phyloP scores from a whole-genome alignment of 208 protist genomes.

The Crithidia sp. region DNA sequence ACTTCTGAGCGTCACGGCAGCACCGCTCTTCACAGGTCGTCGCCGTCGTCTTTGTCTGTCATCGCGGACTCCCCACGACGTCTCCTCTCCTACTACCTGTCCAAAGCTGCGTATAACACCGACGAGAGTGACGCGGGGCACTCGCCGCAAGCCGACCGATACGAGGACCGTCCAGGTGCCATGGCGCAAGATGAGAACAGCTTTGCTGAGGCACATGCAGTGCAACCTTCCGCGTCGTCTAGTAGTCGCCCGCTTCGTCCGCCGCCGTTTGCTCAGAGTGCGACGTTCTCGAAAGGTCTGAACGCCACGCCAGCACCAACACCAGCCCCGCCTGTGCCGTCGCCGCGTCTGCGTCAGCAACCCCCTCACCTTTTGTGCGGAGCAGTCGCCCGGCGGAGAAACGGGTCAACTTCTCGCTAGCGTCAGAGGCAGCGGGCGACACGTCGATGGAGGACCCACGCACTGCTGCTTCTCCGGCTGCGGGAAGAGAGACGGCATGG shows the following conservation, averaged over 20 bases:
- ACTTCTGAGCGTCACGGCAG: not conserved
- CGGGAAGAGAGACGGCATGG: too few relatives aligned
- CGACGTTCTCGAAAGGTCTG: not conserved
- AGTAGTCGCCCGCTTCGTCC: not conserved
- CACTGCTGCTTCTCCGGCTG: too few relatives aligned
- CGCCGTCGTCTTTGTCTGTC: conserved; percentile 1
- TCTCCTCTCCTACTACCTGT: conserved; percentile 36
- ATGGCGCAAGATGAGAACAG: not conserved
- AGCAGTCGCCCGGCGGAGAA: too few relatives aligned
- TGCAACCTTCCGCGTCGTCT: too few relatives aligned
- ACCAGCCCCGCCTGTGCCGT: not conserved
- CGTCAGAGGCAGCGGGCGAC: too few relatives aligned
- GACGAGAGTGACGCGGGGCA: not conserved
- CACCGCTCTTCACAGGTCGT: too few relatives aligned
- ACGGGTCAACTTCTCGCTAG: too few relatives aligned
- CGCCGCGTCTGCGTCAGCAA: too few relatives aligned
- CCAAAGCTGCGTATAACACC: conserved; percentile 37
- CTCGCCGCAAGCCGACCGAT: not conserved
- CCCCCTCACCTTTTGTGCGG: too few relatives aligned
- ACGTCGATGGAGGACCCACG: too few relatives aligned
- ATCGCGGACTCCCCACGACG: conserved; percentile 27
- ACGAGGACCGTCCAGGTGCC: not conserved
- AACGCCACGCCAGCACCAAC: not conserved
- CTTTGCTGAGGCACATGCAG: not conserved
- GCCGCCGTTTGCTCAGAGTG: not conserved